A percentile compares a stretch with the other conserved stretches of the same genome.
These are phyloP conservation scores for Cyberlindnera saturnus DNA, from an alignment of 805 yeast genomes.

Conservation along the genomic window DNA sequence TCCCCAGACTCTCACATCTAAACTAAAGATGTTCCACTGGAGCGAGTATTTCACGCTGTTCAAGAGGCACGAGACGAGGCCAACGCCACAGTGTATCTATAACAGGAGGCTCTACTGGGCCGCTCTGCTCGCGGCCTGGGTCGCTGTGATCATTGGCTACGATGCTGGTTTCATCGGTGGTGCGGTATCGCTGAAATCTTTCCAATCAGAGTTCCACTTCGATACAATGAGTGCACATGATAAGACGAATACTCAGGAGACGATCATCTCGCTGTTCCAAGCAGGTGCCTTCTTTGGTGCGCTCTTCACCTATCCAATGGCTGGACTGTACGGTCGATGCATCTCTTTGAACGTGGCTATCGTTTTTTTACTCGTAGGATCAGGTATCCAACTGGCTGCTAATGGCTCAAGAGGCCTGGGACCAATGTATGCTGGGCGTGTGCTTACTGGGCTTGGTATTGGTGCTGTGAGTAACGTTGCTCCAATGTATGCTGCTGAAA, in stretches of 20 bases:
- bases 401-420: conserved; percentile 30
- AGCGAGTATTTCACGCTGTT: conserved; percentile 12
- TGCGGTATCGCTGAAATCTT: conserved; percentile 40
- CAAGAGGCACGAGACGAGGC: conserved; percentile 17
- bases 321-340: conserved; percentile 35
- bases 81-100: conserved; percentile 38
- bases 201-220: conserved; percentile 39
- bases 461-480: conserved; percentile 47
- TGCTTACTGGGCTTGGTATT: conserved; percentile 42
- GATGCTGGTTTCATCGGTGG: conserved; percentile 54
- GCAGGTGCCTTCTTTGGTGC: conserved; percentile 49
- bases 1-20: too few relatives aligned
- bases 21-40: not conserved
- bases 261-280: conserved; percentile 43
- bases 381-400: conserved; percentile 33
- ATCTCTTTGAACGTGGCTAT: conserved; percentile 35
- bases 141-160: conserved; percentile 47
- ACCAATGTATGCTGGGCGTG: conserved; percentile 46
- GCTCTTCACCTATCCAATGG: conserved; percentile 36
- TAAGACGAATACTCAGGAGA: conserved; percentile 29
- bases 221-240: conserved; percentile 24
- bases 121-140: conserved; percentile 38
- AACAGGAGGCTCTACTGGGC: conserved; percentile 41
- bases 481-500: conserved; percentile 43
- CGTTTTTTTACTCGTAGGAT: conserved; percentile 36